Conservation (phyloP, 371 early-diverging fungal genomes). For the Capniomyces stellatus region DNA sequence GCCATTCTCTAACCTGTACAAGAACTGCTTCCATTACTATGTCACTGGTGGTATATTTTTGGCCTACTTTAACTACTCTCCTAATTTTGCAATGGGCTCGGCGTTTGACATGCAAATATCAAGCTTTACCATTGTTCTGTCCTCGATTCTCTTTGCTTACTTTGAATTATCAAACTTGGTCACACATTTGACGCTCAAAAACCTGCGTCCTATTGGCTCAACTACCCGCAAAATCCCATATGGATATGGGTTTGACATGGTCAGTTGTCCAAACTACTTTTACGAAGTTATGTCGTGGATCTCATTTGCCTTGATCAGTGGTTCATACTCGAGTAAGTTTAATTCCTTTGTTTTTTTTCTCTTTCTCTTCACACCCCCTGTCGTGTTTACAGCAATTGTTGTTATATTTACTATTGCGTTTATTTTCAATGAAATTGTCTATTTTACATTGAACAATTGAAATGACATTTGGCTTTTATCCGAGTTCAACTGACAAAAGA, state of each 20-base stretch:
- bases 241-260: conserved; percentile 82
- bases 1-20: conserved; percentile 82
- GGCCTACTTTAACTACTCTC: conserved; percentile 72
- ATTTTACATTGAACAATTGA: too few relatives aligned
- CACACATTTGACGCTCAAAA: conserved; percentile 73
- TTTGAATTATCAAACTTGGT: conserved; percentile 71
- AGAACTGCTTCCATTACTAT: conserved; percentile 92
- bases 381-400: too few relatives aligned
- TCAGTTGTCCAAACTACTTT: conserved; percentile 87
- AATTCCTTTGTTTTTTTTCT: too few relatives aligned
- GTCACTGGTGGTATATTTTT: conserved; percentile 68
- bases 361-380: too few relatives aligned
- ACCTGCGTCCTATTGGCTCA: conserved; percentile 77
- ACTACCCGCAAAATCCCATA: conserved; percentile 72
- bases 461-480: too few relatives aligned
- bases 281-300: conserved; percentile 83
- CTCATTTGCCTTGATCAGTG: conserved; percentile 50
- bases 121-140: conserved; percentile 8
- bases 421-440: too few relatives aligned
- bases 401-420: too few relatives aligned
- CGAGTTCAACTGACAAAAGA: too few relatives aligned
- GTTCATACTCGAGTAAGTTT: conserved; percentile 36
- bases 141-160: conserved; percentile 26
- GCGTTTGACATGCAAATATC: conserved; percentile 29
- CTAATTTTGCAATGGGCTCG: conserved; percentile 39